Evolutionary conservation across 805 yeast genomes (phyloP).

Genomic region (Candida dajiaensis): DNA sequence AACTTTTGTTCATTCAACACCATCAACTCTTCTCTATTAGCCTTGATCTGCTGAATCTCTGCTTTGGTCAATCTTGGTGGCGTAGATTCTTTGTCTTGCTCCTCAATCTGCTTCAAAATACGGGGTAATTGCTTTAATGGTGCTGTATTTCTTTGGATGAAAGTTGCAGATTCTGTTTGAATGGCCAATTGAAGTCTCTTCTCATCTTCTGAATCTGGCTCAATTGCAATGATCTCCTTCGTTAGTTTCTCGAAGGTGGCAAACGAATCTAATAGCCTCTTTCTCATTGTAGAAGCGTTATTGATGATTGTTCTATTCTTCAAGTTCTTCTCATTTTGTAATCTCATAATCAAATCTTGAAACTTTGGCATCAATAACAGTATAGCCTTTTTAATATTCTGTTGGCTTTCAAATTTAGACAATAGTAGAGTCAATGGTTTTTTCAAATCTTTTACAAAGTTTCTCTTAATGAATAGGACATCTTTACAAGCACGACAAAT

Average conservation of each 20-base stretch:
- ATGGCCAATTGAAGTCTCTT: constrained; percentile 46
- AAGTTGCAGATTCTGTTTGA: constrained; percentile 48
- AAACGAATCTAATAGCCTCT: constrained; percentile 42
- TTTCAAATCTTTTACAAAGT: constrained; percentile 36
- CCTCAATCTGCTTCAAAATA: constrained; percentile 26
- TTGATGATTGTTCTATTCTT: constrained; percentile 25
- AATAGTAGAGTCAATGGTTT: constrained; percentile 32
- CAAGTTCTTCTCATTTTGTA: constrained; percentile 28
- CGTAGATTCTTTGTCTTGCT: constrained; percentile 9
- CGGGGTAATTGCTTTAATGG: constrained; percentile 57
- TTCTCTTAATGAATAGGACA: constrained; percentile 49
- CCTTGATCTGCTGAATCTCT: constrained; percentile 49
- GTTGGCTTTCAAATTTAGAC: constrained; percentile 35
- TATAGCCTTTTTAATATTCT: constrained; percentile 32
- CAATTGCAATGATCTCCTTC: constrained; percentile 33
- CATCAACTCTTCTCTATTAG: constrained; percentile 67
- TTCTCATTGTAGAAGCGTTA: constrained; percentile 36
- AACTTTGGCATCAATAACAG: constrained; percentile 37
- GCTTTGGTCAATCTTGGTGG: constrained; percentile 27
- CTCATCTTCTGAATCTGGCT: constrained; percentile 37
- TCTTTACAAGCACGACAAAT: constrained; percentile 69
- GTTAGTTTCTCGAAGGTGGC: constrained; percentile 44
- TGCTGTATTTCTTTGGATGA: constrained; percentile 62
- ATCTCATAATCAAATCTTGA: constrained; percentile 29
- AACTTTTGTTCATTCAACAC: constrained; percentile 82